phyloP scores from a whole-genome alignment of 495 filamentous ascomycete species.

The Aspergillus ellipticus region DNA sequence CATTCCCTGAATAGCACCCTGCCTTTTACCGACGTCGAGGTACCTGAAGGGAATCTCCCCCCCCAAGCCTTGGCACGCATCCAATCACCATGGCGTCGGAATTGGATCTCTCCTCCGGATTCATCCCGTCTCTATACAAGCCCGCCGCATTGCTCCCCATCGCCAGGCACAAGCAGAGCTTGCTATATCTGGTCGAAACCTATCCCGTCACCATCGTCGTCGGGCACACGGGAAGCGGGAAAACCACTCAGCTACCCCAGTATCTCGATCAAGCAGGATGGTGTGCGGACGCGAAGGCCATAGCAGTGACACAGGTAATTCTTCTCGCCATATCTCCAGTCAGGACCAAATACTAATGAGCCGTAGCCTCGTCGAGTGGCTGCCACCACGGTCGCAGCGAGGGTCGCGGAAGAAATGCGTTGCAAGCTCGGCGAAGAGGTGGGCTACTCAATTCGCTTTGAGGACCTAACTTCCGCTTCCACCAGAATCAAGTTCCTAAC shows the following conservation, averaged over 20 bases:
- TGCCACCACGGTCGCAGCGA: slow-evolving; percentile 82
- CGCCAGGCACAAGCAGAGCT: slow-evolving; percentile 63
- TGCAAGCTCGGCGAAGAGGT: slow-evolving; percentile 91
- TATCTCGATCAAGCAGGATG: slow-evolving; percentile 87
- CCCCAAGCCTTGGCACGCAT: neutral
- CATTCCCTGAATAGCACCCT: too few species aligned
- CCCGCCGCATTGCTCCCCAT: slow-evolving; percentile 75
- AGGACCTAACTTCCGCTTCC: slow-evolving; percentile 83
- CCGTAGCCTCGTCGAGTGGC: slow-evolving; percentile 83
- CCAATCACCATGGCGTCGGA: slow-evolving; percentile 38
- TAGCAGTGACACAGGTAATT: slow-evolving; percentile 86
- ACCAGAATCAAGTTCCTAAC: slow-evolving; percentile 96
- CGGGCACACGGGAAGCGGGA: slow-evolving; percentile 87
- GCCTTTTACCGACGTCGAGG: too few species aligned
- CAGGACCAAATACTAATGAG: neutral
- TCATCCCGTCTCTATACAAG: slow-evolving; percentile 76
- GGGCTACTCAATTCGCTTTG: slow-evolving; percentile 94
- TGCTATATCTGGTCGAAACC: slow-evolving; percentile 75
- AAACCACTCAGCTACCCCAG: slow-evolving; percentile 86
- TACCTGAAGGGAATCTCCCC: too few species aligned
- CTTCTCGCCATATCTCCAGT: slow-evolving; percentile 8
- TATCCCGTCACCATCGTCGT: slow-evolving; percentile 80
- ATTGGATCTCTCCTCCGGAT: slow-evolving; percentile 56
- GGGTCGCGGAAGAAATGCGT: slow-evolving; percentile 91
- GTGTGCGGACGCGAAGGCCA: slow-evolving; percentile 75